Evolutionary conservation across 106 monocot genomes (phyloP), one percentile per base, ranked within the genome.

Genomic region (Dioscorea dumetorum): DNA sequence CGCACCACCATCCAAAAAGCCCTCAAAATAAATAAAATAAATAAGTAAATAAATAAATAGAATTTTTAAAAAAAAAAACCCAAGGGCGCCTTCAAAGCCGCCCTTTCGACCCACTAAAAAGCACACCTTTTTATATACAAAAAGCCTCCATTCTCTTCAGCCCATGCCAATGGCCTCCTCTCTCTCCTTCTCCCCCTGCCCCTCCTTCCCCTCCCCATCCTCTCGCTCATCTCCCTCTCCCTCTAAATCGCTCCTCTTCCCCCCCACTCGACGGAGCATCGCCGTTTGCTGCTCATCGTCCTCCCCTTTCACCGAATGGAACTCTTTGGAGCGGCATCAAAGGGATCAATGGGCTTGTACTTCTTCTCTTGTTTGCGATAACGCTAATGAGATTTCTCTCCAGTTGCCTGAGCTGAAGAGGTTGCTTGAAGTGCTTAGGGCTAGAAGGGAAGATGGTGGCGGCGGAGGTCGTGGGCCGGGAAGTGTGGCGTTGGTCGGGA

Each of bases 401-500:
- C 74, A 75, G 56, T 49, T 73, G 22, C 80, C 97, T 14, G 92
- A 92, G 78, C 92, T 99, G 51, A 84, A 75, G 80, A 70, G 35
- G 57, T 78, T 99, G 56, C 84, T 99, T 8, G 76, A 82, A 48
- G 78, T 62, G 21, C 78, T 99, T 52, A 61, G 63, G 62, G 70
- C 81, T 24, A 80, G 79, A 11, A 79, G 79, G 50, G 19, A 54
- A 54, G 12, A 16, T 8, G 69, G 70, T 5, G 71, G 67, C 18
- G 72, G 62, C 0, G 61, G 54, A 9, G 59, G 69, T 21, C n/a
- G 60, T 50, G 60, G 67, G 48, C 79, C 78, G 11, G 92, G 92
- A 57, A 78, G 67, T 19, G 97, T 97, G 32, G 60, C 78, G 35
- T 67, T 97, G 72, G 97, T 92, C 14, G 97, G 97, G 60, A 97